A percentile compares a stretch with the other conserved stretches of the same genome.
phyloP scores from a whole-genome alignment of 306 rosid genomes.

The Acacia crassicarpa region DNA sequence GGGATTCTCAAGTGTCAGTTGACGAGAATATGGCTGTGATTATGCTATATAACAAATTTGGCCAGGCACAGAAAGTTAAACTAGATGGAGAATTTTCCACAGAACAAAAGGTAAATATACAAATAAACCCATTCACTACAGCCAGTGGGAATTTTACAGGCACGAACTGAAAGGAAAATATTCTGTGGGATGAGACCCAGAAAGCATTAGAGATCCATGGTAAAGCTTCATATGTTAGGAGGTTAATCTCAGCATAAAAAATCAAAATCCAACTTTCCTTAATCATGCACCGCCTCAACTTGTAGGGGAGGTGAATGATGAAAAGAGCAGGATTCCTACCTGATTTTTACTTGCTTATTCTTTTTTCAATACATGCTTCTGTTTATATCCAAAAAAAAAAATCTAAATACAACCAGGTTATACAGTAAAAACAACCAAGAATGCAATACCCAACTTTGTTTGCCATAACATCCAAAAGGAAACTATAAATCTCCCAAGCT shows the following conservation, averaged over 20 bases:
- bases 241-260: too few species aligned
- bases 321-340: background rate
- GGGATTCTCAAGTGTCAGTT: background rate
- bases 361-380: background rate
- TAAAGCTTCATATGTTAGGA: background rate
- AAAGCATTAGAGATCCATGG: constrained; percentile 6
- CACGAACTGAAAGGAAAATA: background rate
- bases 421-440: constrained; percentile 8
- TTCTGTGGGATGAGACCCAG: constrained; percentile 7
- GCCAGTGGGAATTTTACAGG: background rate
- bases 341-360: too few species aligned
- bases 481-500: constrained; percentile 5
- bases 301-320: background rate
- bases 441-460: constrained; percentile 2
- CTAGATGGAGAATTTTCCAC: background rate
- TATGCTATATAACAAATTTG: background rate
- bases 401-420: too few species aligned
- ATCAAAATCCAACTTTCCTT: background rate
- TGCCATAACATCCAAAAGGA: background rate
- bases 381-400: background rate
- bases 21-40: too few species aligned
- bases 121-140: background rate
- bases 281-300: background rate
- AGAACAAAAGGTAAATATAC: background rate
- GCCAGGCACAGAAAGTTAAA: background rate